Percentiles rank a stretch among this genome's conserved stretches.
Conservation (phyloP, 1,284 basidiomycete species). For the Neotropicomus parvogracilis region DNA sequence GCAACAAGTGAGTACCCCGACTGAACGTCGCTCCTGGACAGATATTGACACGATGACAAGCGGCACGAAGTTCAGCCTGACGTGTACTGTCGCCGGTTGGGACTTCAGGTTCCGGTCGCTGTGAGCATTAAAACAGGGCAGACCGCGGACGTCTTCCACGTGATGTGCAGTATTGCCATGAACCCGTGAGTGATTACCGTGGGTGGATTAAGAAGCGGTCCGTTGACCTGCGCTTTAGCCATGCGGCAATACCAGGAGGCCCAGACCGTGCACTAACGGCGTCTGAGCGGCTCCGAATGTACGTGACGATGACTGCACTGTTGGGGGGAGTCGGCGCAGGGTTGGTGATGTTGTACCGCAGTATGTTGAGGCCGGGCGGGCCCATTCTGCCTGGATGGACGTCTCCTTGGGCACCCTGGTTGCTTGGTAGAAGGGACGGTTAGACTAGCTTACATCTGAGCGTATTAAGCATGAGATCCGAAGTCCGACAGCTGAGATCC, state of each 20-base stretch:
- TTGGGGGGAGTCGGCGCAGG: conserved; percentile 69
- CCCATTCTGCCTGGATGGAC: conserved; percentile 49
- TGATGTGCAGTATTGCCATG: conserved; percentile 81
- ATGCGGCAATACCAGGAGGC: conserved; percentile 73
- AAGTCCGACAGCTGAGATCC: conserved; percentile 36
- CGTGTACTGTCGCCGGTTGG: conserved; percentile 86
- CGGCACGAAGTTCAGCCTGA: conserved; percentile 98
- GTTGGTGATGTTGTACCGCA: conserved; percentile 64
- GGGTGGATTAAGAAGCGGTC: conserved; percentile 17
- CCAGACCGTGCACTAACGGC: conserved; percentile 69
- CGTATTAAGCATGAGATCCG: conserved; percentile 29
- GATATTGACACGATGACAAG: conserved; percentile 38
- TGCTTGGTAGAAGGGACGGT: conserved; percentile 50
- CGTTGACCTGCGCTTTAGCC: conserved; percentile 37
- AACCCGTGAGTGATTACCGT: conserved; percentile 61
- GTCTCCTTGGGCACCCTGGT: conserved; percentile 57
- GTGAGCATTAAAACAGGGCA: conserved; percentile 85
- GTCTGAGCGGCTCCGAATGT: conserved; percentile 62
- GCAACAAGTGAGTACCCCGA: conserved; percentile 61
- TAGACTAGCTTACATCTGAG: conserved; percentile 14
- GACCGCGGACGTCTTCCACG: conserved; percentile 86
- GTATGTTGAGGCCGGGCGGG: conserved; percentile 57
- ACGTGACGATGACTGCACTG: conserved; percentile 64
- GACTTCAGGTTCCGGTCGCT: conserved; percentile 84
- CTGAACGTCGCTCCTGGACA: conserved; percentile 1